Base-by-base conservation (phyloP, 2,329 filamentous ascomycete species). In the Aspergillus ochraceus region DNA sequence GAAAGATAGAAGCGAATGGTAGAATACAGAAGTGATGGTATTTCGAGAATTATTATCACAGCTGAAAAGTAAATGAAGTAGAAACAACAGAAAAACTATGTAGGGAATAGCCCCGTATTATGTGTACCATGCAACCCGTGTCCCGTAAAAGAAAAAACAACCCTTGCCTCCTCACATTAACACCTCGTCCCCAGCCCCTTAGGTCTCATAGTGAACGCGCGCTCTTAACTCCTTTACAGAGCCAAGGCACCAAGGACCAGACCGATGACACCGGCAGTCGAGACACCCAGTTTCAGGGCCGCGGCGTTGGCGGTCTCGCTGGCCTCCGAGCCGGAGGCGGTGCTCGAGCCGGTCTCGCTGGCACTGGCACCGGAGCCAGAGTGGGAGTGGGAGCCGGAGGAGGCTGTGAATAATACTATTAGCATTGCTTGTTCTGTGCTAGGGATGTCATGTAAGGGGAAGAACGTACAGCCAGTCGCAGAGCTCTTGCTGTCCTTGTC, bases 241-340 rank as follows among this genome's bases (percentile, higher is more conserved):
- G 71, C 74, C 57, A 75, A 72, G 49, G 73, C 71, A 57, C 74
- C 76, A 53, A 75, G 57, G 14, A 75, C 61, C 50, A 77, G 64
- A 39, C 75, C 75, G 17, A 76, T 49, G 24, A 76, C 57, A 47
- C 74, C 71, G 46, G 69, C 74, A 24, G 71, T 67, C 26, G 73
- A 76, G 53, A 67, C 70, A 50, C 74, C 70, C 10, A 75, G 57
- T 59, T 73, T 68, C 45, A 71, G 26, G 50, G 69, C 58, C 53
- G 73, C 76, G 47, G 72, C 72, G 39, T 73, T 73, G 49, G 65
- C 60, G 39, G 72, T 68, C 51, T 65, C 56, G 30, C 68, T 60
- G 49, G 65, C 45, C 22, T 52, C 56, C 24, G 66, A 53, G 36
- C 54, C 58, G 19, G 45, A 47, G 45, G 62, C 53, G 60, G 63